Conservation (phyloP, 495 filamentous ascomycete genomes). For the Penicillium bovifimosum region DNA sequence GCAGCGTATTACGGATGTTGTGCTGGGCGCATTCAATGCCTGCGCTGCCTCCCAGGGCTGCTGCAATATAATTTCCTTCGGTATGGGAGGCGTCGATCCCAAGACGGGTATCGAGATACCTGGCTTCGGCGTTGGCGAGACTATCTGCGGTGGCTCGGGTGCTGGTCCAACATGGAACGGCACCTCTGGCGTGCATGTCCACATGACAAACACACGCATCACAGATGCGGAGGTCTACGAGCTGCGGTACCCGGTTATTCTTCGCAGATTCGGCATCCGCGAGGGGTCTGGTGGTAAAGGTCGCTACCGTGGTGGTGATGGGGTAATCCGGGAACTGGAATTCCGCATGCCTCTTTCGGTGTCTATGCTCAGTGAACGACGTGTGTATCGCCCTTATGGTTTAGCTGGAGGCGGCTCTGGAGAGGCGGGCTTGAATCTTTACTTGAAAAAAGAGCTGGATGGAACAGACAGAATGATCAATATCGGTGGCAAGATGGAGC, state of each 20-base stretch:
- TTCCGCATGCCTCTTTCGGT: slow-evolving; percentile 58
- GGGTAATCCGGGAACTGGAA: slow-evolving; percentile 31
- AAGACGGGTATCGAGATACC: too few species aligned
- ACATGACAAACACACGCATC: slow-evolving; percentile 94
- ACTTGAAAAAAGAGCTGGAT: slow-evolving; percentile 17
- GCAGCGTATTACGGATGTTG: too few species aligned
- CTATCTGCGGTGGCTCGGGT: slow-evolving; percentile 78
- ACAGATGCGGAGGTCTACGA: slow-evolving; percentile 88
- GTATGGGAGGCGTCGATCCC: too few species aligned
- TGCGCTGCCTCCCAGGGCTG: too few species aligned
- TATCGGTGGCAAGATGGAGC: slow-evolving; percentile 25
- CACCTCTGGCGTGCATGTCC: slow-evolving; percentile 74
- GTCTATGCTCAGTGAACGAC: slow-evolving; percentile 73
- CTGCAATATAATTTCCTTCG: too few species aligned
- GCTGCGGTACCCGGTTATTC: slow-evolving; percentile 72
- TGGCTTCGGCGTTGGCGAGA: slow-evolving; percentile 85
- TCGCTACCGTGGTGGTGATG: slow-evolving; percentile 30
- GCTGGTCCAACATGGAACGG: slow-evolving; percentile 79
- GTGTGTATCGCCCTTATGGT: slow-evolving; percentile 81
- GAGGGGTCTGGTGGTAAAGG: slow-evolving; percentile 50
- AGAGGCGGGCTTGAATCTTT: slow-evolving; percentile 22
- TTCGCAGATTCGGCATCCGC: slow-evolving; percentile 75
- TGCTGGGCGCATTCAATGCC: too few species aligned
- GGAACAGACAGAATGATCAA: slow-evolving; percentile 16
- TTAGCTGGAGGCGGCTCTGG: slow-evolving; percentile 57